These are phyloP conservation scores for Cryptococcus hybrid DNA, from an alignment of 1,284 basidiomycete genomes.

Conservation along the genomic window DNA sequence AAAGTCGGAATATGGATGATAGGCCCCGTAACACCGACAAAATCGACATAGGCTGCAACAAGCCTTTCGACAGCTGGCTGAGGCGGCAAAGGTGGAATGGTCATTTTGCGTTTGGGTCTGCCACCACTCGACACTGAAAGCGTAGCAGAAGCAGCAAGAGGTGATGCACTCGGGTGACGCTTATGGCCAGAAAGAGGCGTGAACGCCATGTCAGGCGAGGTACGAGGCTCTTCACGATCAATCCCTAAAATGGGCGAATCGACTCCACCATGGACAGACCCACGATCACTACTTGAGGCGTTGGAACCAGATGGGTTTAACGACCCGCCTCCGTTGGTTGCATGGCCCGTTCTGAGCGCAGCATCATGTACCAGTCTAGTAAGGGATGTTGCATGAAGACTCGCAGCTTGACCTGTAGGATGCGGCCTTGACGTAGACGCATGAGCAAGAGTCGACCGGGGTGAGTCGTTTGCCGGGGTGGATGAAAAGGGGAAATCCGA, in stretches of 20 bases:
- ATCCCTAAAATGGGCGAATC: constrained; percentile 11
- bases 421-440: constrained; percentile 2
- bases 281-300: constrained; percentile 18
- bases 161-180: constrained; percentile 4
- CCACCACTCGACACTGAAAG: constrained; percentile 4
- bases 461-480: constrained; percentile 7
- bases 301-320: constrained; percentile 16
- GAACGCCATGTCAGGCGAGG: constrained; percentile 12
- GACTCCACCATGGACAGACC: constrained; percentile 9
- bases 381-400: constrained; percentile 33
- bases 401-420: constrained; percentile 17
- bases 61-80: constrained; percentile 50
- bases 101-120: constrained; percentile 30
- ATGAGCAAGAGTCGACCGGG: constrained; percentile 15
- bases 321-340: constrained; percentile 23
- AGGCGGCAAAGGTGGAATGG: constrained; percentile 49
- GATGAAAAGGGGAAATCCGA: constrained; percentile 23
- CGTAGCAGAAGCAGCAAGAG: constrained; percentile 12
- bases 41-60: constrained; percentile 51
- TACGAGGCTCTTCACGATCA: not conserved
- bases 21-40: constrained; percentile 51
- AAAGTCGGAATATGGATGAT: constrained; percentile 51
- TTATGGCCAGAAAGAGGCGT: constrained; percentile 18
- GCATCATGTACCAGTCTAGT: constrained; percentile 49
- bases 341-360: constrained; percentile 44